phyloP scores from a whole-genome alignment of 2,329 filamentous ascomycete genomes.

The Didymella pomorum region DNA sequence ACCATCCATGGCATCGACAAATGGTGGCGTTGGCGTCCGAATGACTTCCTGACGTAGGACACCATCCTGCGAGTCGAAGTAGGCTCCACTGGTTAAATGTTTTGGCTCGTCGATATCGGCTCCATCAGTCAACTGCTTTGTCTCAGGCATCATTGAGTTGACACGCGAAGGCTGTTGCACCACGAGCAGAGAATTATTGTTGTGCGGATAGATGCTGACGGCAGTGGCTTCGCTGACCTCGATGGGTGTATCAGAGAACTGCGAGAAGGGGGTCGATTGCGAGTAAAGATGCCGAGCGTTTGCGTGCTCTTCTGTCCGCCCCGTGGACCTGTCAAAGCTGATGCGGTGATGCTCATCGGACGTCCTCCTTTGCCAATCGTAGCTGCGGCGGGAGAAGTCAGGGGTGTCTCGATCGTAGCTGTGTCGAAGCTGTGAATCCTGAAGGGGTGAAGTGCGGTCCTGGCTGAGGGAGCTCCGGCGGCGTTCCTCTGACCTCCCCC shows the following conservation, averaged over 20 bases:
- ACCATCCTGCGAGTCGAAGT: conserved; percentile 29
- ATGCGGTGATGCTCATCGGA: conserved; percentile 46
- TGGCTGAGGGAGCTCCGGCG: conserved; percentile 40
- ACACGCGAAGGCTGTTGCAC: conserved; percentile 61
- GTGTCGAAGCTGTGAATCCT: conserved; percentile 32
- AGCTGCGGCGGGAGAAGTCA: conserved; percentile 41
- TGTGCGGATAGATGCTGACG: conserved; percentile 68
- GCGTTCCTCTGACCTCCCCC: conserved; percentile 41
- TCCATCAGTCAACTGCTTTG: conserved; percentile 27
- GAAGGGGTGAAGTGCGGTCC: conserved; percentile 41
- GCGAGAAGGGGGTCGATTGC: conserved; percentile 59
- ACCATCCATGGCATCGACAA: conserved; percentile 34
- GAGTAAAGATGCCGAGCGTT: conserved; percentile 57
- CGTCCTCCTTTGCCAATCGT: conserved; percentile 42
- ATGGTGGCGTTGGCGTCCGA: conserved; percentile 36
- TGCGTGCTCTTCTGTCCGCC: conserved; percentile 51
- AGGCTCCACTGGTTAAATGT: conserved; percentile 27
- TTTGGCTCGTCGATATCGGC: conserved; percentile 26
- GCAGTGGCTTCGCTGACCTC: conserved; percentile 70
- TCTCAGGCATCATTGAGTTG: conserved; percentile 35
- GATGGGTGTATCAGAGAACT: conserved; percentile 59
- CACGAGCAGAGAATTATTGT: conserved; percentile 69
- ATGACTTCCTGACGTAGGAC: conserved; percentile 30
- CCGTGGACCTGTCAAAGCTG: conserved; percentile 49
- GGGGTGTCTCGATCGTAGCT: conserved; percentile 38